Percentiles rank a stretch among this genome's conserved stretches.
phyloP scores from a whole-genome alignment of 2,329 filamentous ascomycete species.

The Colletotrichum horii region DNA sequence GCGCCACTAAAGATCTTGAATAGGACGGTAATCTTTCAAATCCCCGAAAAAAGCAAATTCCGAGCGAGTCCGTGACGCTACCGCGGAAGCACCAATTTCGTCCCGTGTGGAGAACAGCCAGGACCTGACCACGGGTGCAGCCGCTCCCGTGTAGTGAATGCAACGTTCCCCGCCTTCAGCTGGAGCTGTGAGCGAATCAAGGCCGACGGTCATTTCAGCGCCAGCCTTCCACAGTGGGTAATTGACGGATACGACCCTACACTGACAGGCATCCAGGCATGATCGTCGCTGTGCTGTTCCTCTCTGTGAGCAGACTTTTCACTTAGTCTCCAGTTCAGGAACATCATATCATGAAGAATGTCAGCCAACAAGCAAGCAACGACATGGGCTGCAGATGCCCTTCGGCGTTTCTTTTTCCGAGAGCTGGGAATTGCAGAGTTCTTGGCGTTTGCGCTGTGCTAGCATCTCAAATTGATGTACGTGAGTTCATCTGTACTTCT shows the following conservation, averaged over 20 bases:
- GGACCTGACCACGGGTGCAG: neutral
- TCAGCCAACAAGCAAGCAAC: neutral
- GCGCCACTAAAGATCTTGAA: neutral
- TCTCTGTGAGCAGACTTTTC: neutral
- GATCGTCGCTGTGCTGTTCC: neutral
- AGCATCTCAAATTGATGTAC: neutral
- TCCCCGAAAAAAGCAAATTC: neutral
- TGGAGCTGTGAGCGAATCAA: neutral
- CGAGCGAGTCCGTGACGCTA: neutral
- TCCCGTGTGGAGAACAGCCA: neutral
- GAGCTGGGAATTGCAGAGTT: neutral
- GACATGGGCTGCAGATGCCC: neutral
- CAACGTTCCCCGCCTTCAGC: constrained; percentile 2
- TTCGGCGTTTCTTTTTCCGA: neutral
- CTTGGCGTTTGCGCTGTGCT: neutral
- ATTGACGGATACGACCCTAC: neutral
- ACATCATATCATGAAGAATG: neutral
- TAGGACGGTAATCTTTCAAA: neutral
- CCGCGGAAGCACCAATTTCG: neutral
- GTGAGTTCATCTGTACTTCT: neutral
- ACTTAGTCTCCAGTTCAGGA: neutral
- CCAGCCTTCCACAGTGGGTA: neutral
- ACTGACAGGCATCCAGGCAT: neutral
- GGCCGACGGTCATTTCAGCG: neutral
- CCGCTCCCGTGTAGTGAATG: neutral